A percentile compares a stretch with the other conserved stretches of the same genome.
Evolutionary conservation across 2,329 filamentous ascomycete genomes (phyloP).

Genomic region (Cercospora zeina): DNA sequence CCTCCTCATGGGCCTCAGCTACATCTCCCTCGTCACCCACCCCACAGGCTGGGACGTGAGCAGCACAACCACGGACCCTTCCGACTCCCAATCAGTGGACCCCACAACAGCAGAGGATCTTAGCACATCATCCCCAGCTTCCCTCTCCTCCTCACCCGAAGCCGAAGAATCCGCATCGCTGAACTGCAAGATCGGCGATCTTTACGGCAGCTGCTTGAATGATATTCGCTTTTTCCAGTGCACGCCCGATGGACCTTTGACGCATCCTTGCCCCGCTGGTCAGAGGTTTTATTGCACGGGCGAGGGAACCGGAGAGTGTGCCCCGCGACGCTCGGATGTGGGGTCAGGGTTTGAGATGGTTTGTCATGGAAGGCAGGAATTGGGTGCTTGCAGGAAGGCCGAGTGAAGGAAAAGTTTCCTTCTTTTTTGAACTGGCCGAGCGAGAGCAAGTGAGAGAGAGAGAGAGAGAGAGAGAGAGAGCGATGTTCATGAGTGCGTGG

Average conservation of each 20-base stretch:
- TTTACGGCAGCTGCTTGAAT: constrained; percentile 22
- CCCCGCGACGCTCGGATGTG: background rate
- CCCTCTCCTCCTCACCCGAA: background rate
- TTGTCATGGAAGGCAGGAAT: constrained; percentile 17
- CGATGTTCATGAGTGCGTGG: background rate
- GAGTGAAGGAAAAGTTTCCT: background rate
- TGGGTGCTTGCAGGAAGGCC: constrained; percentile 13
- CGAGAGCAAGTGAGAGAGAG: no score
- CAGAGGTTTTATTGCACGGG: constrained; percentile 21
- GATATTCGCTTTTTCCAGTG: constrained; percentile 20
- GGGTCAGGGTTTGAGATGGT: constrained; percentile 12
- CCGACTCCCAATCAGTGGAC: background rate
- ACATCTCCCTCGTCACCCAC: constrained; percentile 16
- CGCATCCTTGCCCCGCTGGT: constrained; percentile 21
- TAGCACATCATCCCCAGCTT: no score
- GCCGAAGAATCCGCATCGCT: constrained; percentile 2
- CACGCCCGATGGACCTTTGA: constrained; percentile 17
- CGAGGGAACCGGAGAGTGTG: constrained; percentile 16
- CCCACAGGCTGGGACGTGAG: constrained; percentile 9
- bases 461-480: background rate
- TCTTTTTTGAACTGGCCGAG: no score
- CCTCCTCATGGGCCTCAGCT: constrained; percentile 12
- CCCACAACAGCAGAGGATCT: background rate
- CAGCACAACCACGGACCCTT: background rate
- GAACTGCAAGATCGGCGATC: constrained; percentile 15